Evolutionary conservation across 805 yeast species (phyloP), one percentile per base, ranked within the genome.

Genomic region (Pichia kluyveri): DNA sequence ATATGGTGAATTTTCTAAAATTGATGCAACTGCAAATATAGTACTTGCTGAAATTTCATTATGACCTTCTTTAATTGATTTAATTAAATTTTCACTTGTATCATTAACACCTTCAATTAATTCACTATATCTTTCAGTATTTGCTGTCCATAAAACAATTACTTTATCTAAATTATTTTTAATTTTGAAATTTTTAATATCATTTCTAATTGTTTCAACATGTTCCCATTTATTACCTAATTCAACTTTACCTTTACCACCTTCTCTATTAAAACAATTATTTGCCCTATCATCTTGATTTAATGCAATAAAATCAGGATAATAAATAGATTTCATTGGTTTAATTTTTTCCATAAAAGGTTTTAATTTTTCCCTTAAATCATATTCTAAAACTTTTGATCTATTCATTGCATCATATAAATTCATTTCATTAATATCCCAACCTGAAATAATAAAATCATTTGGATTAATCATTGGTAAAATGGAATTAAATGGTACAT

Each of bases 261-360:
- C 60, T 44, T 69, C 69, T 49, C 82, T 73, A 60, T 85, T 82
- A 68, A 81, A 76, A 54, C 90, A 76, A 63, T 90, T 89, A 69
- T 91, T 82, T 41, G 97, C 98, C 67, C 98, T 81, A 42, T 80
- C 91, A 56, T 79, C 82, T 72, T 90, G 98, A 70, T 90, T 90
- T 53, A 91, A 85, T 51, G 97, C 97, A 69, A 90, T 91, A 69
- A 88, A 90, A 67, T 90, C 97, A 32, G 98, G 97, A 69, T 90
- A 90, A 72, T 91, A 90, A 52, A 90, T 76, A 2, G 96, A 87
- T 40, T 86, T 83, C 70, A 89, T 66, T 34, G 97, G 97, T 32
- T 66, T 73, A 55, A 77, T 72, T 43, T 75, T 63, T 56, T 75
- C 69, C 76, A 91, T 70, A 58, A 79, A 70, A 52, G 81, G 77